Conservation (phyloP, 106 monocot species). For the Dendrobium catenatum region DNA sequence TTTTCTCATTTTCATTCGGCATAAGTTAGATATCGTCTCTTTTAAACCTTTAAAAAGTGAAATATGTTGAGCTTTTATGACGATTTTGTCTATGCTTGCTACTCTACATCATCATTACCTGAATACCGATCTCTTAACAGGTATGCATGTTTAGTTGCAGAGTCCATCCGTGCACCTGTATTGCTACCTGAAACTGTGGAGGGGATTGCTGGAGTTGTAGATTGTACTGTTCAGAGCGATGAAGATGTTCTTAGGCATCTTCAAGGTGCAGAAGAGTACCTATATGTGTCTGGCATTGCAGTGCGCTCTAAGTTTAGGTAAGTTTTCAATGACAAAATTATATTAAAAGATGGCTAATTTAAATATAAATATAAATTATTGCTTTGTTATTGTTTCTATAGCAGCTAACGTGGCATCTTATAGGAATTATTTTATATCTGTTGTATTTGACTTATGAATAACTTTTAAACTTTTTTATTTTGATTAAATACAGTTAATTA, state of each 20-base stretch:
- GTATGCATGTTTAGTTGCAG: constrained; percentile 93
- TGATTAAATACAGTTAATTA: no score
- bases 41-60: no score
- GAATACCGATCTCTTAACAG: constrained; percentile 23
- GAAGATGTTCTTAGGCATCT: constrained; percentile 62
- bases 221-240: constrained; percentile 73
- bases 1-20: no score
- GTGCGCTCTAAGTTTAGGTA: constrained; percentile 73
- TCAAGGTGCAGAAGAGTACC: constrained; percentile 53
- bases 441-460: no score
- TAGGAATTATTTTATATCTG: no score
- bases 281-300: constrained; percentile 85
- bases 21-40: no score
- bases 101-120: background rate
- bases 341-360: background rate
- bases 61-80: background rate
- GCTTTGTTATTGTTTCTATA: no score
- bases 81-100: background rate
- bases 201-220: constrained; percentile 61
- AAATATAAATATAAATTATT: background rate
- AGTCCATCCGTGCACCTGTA: constrained; percentile 23
- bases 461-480: no score
- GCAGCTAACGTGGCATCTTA: no score
- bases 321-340: background rate
- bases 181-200: constrained; percentile 1